These are phyloP conservation scores for Diaporthe destruens DNA, from an alignment of 2,329 filamentous ascomycete species.

Conservation along the genomic window DNA sequence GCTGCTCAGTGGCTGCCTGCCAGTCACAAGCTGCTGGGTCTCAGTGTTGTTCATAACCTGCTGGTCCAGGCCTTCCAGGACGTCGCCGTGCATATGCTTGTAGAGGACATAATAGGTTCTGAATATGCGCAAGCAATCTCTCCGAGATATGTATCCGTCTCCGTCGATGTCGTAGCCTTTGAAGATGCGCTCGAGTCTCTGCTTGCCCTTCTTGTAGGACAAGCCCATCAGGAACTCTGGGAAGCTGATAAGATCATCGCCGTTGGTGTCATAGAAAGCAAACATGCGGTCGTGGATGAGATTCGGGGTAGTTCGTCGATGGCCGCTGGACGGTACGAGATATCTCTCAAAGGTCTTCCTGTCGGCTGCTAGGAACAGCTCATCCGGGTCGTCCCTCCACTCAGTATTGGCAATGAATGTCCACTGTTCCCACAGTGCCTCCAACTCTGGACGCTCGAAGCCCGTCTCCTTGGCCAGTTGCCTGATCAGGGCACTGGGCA, in stretches of 20 bases:
- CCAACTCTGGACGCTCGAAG: slow-evolving; percentile 88
- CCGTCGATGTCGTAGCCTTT: slow-evolving; percentile 91
- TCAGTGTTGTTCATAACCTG: slow-evolving; percentile 82
- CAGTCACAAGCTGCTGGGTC: slow-evolving; percentile 80
- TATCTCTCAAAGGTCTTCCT: slow-evolving; percentile 93
- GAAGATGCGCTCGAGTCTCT: slow-evolving; percentile 81
- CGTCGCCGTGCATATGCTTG: slow-evolving; percentile 89
- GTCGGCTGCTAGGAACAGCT: slow-evolving; percentile 86
- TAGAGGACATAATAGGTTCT: slow-evolving; percentile 92
- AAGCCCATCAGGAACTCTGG: slow-evolving; percentile 90
- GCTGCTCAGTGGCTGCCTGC: slow-evolving; percentile 81
- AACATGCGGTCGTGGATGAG: slow-evolving; percentile 97
- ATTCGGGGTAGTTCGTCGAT: slow-evolving; percentile 82
- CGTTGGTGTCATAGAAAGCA: slow-evolving; percentile 93
- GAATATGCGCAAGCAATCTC: slow-evolving; percentile 92
- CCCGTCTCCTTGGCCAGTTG: slow-evolving; percentile 78
- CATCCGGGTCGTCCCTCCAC: slow-evolving; percentile 84
- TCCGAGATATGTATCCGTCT: slow-evolving; percentile 86
- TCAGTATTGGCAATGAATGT: slow-evolving; percentile 91
- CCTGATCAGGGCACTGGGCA: slow-evolving; percentile 77
- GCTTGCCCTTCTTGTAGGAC: slow-evolving; percentile 75
- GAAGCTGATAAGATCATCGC: slow-evolving; percentile 90
- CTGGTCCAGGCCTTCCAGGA: slow-evolving; percentile 81
- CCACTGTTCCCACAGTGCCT: slow-evolving; percentile 97
- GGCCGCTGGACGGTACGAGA: slow-evolving; percentile 86